phyloP scores from a whole-genome alignment of 1,139 yeast genomes.

The Trichomonascaceae sp. region DNA sequence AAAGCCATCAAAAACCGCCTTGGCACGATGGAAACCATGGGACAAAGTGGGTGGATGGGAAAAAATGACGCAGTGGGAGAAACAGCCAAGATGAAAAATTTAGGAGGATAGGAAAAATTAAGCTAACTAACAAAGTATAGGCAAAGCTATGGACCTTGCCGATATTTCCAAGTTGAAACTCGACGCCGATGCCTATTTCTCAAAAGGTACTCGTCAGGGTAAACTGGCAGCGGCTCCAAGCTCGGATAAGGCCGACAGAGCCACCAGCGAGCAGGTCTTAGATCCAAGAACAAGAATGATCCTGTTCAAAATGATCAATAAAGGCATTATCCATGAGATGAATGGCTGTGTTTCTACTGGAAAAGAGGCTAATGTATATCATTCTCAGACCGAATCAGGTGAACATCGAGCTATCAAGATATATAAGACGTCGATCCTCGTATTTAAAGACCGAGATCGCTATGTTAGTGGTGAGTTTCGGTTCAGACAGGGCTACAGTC shows the following conservation, averaged over 20 bases:
- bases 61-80: not conserved
- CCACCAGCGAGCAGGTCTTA: conserved; percentile 92
- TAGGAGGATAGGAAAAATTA: not conserved
- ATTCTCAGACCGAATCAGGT: conserved; percentile 69
- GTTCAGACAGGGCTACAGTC: conserved; percentile 75
- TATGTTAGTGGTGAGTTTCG: conserved; percentile 96
- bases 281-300: conserved; percentile 91
- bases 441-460: conserved; percentile 91
- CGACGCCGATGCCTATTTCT: conserved; percentile 27
- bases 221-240: conserved; percentile 26
- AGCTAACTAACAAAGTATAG: too few relatives aligned
- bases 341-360: conserved; percentile 97
- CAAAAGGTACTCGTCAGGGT: conserved; percentile 29
- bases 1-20: conserved; percentile 48
- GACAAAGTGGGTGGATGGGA: not conserved
- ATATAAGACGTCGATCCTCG: conserved; percentile 90
- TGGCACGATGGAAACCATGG: conserved; percentile 23
- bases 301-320: conserved; percentile 70
- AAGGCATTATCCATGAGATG: conserved; percentile 75
- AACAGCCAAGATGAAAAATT: not conserved
- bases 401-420: conserved; percentile 73
- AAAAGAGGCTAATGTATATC: conserved; percentile 96
- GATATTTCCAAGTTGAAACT: conserved; percentile 15
- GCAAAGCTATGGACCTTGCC: not conserved
- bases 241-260: conserved; percentile 82